Conservation (phyloP, 1,139 yeast species). For the Scheffersomyces parashehatae region DNA sequence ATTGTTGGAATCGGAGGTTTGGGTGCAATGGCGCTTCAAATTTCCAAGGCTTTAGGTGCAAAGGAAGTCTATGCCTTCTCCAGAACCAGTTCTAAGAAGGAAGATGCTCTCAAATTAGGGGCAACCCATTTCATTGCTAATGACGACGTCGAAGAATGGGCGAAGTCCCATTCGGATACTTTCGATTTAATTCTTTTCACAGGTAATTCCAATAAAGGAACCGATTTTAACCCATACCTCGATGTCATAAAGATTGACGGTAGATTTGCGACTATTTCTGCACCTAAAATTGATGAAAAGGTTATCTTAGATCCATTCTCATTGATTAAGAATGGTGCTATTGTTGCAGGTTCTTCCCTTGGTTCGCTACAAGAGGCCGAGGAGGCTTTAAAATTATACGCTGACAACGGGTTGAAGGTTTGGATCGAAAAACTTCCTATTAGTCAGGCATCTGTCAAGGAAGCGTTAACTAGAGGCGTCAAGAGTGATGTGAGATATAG, state of each 20-base stretch:
- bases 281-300: slow-evolving; percentile 27
- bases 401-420: slow-evolving; percentile 50
- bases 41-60: slow-evolving; percentile 59
- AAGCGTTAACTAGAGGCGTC: slow-evolving; percentile 52
- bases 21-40: slow-evolving; percentile 60
- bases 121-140: slow-evolving; percentile 56
- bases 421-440: slow-evolving; percentile 63
- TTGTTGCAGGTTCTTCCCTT: slow-evolving; percentile 42
- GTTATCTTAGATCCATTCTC: slow-evolving; percentile 43
- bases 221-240: slow-evolving; percentile 22
- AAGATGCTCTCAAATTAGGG: slow-evolving; percentile 53
- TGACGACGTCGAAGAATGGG: slow-evolving; percentile 41
- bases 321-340: slow-evolving; percentile 45
- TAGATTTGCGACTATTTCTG: slow-evolving; percentile 25
- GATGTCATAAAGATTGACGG: slow-evolving; percentile 24
- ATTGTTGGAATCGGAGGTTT: slow-evolving; percentile 62
- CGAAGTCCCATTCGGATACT: slow-evolving; percentile 25
- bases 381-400: slow-evolving; percentile 55
- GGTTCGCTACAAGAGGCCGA: slow-evolving; percentile 58
- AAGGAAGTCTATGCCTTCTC: slow-evolving; percentile 53
- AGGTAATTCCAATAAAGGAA: slow-evolving; percentile 43
- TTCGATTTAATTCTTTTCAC: slow-evolving; percentile 51
- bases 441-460: slow-evolving; percentile 48
- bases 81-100: slow-evolving; percentile 48
- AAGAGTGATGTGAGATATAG: slow-evolving; percentile 63